Conservation (phyloP, 2,329 filamentous ascomycete genomes). For the Fusarium albosuccineum region DNA sequence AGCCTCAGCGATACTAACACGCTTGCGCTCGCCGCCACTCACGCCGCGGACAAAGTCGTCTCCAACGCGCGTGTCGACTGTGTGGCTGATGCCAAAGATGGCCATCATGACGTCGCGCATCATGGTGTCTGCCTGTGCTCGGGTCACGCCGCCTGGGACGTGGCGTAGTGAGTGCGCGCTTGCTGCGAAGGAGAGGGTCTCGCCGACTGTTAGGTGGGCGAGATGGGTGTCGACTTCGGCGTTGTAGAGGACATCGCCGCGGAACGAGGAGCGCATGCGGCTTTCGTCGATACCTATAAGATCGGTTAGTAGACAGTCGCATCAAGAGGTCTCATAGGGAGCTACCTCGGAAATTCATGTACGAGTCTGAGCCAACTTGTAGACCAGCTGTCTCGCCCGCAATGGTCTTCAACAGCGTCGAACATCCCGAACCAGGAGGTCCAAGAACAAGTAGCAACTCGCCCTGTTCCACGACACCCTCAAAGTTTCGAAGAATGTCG, state of each 20-base stretch:
- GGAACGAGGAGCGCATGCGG: conserved; percentile 59
- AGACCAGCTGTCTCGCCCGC: conserved; percentile 63
- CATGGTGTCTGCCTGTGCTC: conserved; percentile 39
- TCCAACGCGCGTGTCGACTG: conserved; percentile 78
- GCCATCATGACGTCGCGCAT: conserved; percentile 72
- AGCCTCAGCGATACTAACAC: conserved; percentile 82
- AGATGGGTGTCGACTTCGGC: conserved; percentile 75
- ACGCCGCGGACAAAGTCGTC: conserved; percentile 78
- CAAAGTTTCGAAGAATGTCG: conserved; percentile 46
- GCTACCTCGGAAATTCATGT: conserved; percentile 66
- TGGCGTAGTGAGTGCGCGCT: conserved; percentile 72
- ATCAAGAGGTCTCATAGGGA: rapidly evolving
- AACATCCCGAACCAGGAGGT: conserved; percentile 66
- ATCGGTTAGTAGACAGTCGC: neutral
- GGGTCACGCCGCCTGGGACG: conserved; percentile 47
- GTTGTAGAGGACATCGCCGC: conserved; percentile 72
- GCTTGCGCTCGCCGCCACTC: conserved; percentile 82
- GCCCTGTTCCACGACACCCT: conserved; percentile 48
- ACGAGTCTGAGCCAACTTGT: conserved; percentile 39
- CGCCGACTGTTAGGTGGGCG: conserved; percentile 74
- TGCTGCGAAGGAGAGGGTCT: conserved; percentile 74
- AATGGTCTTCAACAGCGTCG: conserved; percentile 69
- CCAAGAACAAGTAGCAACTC: conserved; percentile 59
- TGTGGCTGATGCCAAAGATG: conserved; percentile 83
- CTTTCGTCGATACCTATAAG: conserved; percentile 45